Evolutionary conservation across 257 asterid species (phyloP).

Genomic region (Solanum medicagineum): DNA sequence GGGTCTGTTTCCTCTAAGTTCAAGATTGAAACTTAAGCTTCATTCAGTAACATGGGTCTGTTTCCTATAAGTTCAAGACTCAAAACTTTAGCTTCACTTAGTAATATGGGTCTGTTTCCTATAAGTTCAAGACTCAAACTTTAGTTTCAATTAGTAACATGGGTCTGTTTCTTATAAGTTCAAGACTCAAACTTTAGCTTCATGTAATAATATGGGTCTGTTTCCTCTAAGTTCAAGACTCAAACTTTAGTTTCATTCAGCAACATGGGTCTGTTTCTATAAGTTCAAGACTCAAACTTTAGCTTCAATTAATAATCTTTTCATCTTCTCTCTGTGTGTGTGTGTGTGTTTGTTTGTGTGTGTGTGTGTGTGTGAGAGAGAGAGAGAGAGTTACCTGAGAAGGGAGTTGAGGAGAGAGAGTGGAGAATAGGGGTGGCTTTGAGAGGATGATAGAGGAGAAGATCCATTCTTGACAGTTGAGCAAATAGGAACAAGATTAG

Average conservation of each 20-base stretch:
- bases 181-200: too few species aligned
- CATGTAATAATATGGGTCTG: too few species aligned
- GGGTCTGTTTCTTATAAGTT: too few species aligned
- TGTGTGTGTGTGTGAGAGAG: background rate
- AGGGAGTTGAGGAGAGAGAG: slow-evolving; percentile 7
- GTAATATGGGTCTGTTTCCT: background rate
- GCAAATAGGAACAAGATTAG: background rate
- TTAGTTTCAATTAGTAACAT: background rate
- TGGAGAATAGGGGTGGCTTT: slow-evolving; percentile 25
- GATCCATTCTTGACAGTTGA: slow-evolving; percentile 40
- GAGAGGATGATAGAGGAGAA: slow-evolving; percentile 45
- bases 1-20: too few species aligned
- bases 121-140: background rate
- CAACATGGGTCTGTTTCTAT: too few species aligned
- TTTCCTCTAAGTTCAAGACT: too few species aligned
- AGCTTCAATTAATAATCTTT: background rate
- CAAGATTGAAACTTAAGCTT: background rate
- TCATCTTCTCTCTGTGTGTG: background rate
- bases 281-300: background rate
- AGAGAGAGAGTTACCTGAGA: slow-evolving; percentile 7
- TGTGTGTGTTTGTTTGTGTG: background rate
- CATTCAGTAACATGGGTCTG: background rate
- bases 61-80: slow-evolving; percentile 27
- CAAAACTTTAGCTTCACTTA: background rate
- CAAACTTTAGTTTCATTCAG: too few species aligned